Percentiles rank a stretch among this genome's conserved stretches.
Evolutionary conservation across 176 grass and related monocot genomes (phyloP).

Genomic region (Cenchrus americanus): DNA sequence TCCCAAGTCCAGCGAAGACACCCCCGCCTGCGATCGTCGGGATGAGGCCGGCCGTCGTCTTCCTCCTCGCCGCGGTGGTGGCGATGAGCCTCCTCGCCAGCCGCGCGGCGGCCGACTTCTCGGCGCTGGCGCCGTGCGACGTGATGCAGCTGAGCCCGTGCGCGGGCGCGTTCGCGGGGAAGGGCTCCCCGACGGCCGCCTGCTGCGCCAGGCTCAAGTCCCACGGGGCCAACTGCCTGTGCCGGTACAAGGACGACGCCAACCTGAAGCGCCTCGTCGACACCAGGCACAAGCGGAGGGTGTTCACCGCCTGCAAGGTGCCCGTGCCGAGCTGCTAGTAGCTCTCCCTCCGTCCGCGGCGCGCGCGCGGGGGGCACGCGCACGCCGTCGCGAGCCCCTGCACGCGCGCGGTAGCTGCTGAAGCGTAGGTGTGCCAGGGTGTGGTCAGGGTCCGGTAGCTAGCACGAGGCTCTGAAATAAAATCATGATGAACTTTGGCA

Average conservation of each 20-base stretch:
- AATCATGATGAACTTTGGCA: not conserved
- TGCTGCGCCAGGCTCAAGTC: conserved; percentile 70
- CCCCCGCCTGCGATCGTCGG: not conserved
- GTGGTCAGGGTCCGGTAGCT: not conserved
- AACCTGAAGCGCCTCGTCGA: conserved; percentile 64
- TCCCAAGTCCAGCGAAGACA: not conserved
- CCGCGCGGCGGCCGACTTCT: conserved; percentile 8
- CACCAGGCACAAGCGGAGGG: conserved; percentile 67
- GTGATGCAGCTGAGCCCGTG: conserved; percentile 68
- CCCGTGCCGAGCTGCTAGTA: conserved; percentile 39
- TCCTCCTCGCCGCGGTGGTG: not conserved
- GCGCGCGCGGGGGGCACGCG: not conserved
- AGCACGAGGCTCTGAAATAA: not conserved
- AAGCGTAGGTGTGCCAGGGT: not conserved
- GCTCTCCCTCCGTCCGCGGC: not conserved
- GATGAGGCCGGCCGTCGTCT: conserved; percentile 22
- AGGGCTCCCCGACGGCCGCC: conserved; percentile 37
- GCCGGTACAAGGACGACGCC: conserved; percentile 72
- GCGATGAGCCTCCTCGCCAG: conserved; percentile 13
- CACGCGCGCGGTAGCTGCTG: not conserved
- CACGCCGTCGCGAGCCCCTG: not conserved
- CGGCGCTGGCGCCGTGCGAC: conserved; percentile 51
- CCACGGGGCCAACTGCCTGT: conserved; percentile 67
- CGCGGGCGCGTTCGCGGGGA: conserved; percentile 54
- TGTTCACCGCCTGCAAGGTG: conserved; percentile 55